Percentiles rank a stretch among this genome's conserved stretches.
phyloP scores from a whole-genome alignment of 176 grass and related monocot species.

The Cymbopogon citratus region DNA sequence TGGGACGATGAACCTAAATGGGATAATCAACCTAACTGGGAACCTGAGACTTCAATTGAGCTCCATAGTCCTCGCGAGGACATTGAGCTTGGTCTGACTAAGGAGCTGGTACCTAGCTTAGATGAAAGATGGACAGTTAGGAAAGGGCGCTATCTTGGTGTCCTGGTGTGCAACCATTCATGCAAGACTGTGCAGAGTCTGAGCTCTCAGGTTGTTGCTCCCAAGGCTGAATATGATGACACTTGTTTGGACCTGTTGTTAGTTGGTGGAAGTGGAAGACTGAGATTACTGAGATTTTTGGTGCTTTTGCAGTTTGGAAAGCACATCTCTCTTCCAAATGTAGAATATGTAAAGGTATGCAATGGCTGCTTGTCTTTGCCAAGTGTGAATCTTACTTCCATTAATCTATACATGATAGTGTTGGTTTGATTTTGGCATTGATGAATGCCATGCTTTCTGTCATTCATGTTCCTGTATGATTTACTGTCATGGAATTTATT shows the following conservation, averaged over 20 bases:
- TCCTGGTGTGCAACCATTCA: constrained; percentile 98
- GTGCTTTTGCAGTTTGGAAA: constrained; percentile 88
- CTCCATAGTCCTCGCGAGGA: constrained; percentile 39
- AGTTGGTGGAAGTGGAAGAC: constrained; percentile 82
- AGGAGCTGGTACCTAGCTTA: constrained; percentile 85
- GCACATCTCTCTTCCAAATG: constrained; percentile 90
- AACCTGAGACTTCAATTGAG: constrained; percentile 59
- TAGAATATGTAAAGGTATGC: constrained; percentile 94
- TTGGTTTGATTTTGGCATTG: constrained; percentile 14
- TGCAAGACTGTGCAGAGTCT: constrained; percentile 97
- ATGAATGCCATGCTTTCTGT: background rate
- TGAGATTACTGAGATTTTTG: constrained; percentile 88
- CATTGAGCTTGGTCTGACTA: constrained; percentile 59
- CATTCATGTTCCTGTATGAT: constrained; percentile 5
- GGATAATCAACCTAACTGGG: constrained; percentile 68
- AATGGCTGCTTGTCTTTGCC: constrained; percentile 9
- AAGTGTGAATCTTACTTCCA: background rate
- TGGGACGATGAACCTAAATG: constrained; percentile 87
- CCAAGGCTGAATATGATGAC: constrained; percentile 94
- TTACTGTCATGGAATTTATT: background rate
- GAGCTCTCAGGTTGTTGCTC: constrained; percentile 95
- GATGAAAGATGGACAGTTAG: constrained; percentile 88
- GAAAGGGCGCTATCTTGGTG: constrained; percentile 82
- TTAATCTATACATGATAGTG: background rate
- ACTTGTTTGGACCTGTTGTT: constrained; percentile 85